A percentile compares a stretch with the other conserved stretches of the same genome.
Conservation (phyloP, 2,329 filamentous ascomycete species). For the Dothideomycetes sp. region DNA sequence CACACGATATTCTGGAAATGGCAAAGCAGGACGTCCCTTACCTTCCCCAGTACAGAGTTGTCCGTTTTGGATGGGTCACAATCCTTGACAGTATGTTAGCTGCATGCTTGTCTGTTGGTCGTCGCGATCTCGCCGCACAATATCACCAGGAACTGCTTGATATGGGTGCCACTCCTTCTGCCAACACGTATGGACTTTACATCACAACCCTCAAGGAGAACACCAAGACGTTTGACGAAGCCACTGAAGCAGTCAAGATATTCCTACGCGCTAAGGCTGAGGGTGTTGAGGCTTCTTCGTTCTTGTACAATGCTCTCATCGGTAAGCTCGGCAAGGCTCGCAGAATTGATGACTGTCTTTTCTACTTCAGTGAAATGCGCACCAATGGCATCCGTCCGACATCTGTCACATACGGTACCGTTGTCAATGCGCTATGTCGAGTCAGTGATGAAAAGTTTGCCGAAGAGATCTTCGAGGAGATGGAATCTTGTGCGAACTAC, state of each 20-base stretch:
- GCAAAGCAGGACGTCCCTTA: conserved; percentile 83
- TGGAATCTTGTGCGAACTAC: conserved; percentile 98
- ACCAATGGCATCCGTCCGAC: conserved; percentile 86
- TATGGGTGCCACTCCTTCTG: conserved; percentile 84
- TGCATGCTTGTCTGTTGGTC: conserved; percentile 74
- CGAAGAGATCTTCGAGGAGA: conserved; percentile 96
- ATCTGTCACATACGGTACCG: conserved; percentile 94
- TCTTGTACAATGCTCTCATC: conserved; percentile 96
- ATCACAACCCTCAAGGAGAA: conserved; percentile 99
- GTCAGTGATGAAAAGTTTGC: conserved; percentile 97
- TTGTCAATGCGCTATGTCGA: conserved; percentile 94
- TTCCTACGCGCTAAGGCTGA: conserved; percentile 90
- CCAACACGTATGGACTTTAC: conserved; percentile 96
- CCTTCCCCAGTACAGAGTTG: conserved; percentile 71
- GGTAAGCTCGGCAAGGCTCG: conserved; percentile 97
- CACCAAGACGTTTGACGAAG: conserved; percentile 95
- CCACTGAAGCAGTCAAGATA: conserved; percentile 92
- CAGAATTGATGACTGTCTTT: conserved; percentile 94
- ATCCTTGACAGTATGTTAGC: conserved; percentile 96
- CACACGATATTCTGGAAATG: conserved; percentile 80
- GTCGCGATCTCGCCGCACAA: conserved; percentile 70
- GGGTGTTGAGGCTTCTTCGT: conserved; percentile 90
- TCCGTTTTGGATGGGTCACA: conserved; percentile 91
- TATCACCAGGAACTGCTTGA: conserved; percentile 87
- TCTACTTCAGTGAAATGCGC: conserved; percentile 98